A percentile compares a stretch with the other conserved stretches of the same genome.
Conservation (phyloP, 108 stramenopile genomes). For the Cyclostephanos tholiformis region DNA sequence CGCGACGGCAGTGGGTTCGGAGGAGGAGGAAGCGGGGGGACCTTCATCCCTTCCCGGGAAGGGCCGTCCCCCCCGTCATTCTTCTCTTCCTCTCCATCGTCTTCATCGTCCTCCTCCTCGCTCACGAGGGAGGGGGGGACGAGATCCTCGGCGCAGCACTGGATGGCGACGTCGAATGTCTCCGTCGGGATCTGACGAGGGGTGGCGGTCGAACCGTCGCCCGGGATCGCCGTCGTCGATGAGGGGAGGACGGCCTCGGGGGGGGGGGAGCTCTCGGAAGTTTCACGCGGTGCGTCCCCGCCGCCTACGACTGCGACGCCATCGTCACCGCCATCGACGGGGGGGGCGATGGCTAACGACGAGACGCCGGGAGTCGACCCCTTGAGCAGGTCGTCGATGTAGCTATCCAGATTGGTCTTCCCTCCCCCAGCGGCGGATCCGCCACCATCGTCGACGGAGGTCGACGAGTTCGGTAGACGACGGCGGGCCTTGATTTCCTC, state of each 20-base stretch:
- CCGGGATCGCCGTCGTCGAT: background rate
- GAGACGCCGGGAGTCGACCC: slow-evolving; percentile 36
- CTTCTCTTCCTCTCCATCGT: slow-evolving; percentile 49
- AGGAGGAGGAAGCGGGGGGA: slow-evolving; percentile 8
- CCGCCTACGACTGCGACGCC: slow-evolving; percentile 4
- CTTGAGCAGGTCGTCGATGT: slow-evolving; percentile 78
- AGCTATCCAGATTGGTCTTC: slow-evolving; percentile 70
- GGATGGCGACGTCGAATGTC: slow-evolving; percentile 80
- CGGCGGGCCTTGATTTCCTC: slow-evolving; percentile 80
- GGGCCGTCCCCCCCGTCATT: background rate
- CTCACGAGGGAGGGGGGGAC: slow-evolving; percentile 57
- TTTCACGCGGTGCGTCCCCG: too few relatives aligned
- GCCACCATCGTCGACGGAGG: slow-evolving; percentile 26
- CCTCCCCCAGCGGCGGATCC: background rate
- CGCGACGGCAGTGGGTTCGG: slow-evolving; percentile 8
- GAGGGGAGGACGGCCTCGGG: slow-evolving; percentile 3
- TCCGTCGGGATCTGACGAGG: slow-evolving; percentile 32
- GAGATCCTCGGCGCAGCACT: slow-evolving; percentile 72
- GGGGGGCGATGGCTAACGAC: slow-evolving; percentile 27
- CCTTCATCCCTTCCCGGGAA: slow-evolving; percentile 6
- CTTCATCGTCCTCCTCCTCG: slow-evolving; percentile 30
- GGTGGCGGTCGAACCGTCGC: background rate
- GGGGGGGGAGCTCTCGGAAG: background rate
- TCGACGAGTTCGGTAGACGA: slow-evolving; percentile 35
- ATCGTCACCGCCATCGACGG: slow-evolving; percentile 4